Evolutionary conservation across 352 stramenopile genomes (phyloP), one percentile per base, ranked within the genome.

Genomic region (Phytophthora idaei): DNA sequence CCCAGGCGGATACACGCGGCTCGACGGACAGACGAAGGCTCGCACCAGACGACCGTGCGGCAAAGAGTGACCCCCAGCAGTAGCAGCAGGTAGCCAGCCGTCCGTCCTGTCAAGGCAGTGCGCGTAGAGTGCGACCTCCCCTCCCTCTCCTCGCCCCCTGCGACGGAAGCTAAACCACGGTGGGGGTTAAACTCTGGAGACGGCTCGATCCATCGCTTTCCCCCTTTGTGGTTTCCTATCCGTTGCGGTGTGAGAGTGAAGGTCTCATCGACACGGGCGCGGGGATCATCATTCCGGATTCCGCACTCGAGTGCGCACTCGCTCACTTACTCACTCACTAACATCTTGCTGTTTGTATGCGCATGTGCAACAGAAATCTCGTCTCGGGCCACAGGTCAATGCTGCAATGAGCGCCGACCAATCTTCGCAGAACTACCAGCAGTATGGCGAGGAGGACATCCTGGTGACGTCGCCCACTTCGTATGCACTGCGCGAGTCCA

Each of bases 391-490:
- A 63, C 27, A 73, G 67, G 61, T 77, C 65, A 45, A 82, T 82
- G 74, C 74, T 61, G 61, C 68, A 71, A 82, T 82, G 74, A 82
- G 71, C 37, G 50, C 74, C 59, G 73, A 79, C 5, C 59, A 76
- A 28, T 58, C 70, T 60, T 45, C 67, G 61, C 71, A 72, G 45
- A 67, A 71, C 34, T 67, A 69, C 52, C 59, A 80, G 49, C 75
- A 77, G 42, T 71, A 76, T 46, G 77, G 69, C 42, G 77, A 78
- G 17, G 78, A 92, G 9, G 82, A 93, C 59, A 90, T 94, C 60
- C 63, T 78, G n/a, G 86, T 94, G 63, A 94, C 86, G 62, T 94
- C 86, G 48, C 86, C 86, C 50, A 93, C 84, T 49, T 93, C 84
- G 48, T 91, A 92, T 47, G 78, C 82, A 41, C 73, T 84, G 65